These are phyloP conservation scores for Grosmannia penicillata DNA, from an alignment of 2,329 filamentous ascomycete species.

Conservation along the genomic window DNA sequence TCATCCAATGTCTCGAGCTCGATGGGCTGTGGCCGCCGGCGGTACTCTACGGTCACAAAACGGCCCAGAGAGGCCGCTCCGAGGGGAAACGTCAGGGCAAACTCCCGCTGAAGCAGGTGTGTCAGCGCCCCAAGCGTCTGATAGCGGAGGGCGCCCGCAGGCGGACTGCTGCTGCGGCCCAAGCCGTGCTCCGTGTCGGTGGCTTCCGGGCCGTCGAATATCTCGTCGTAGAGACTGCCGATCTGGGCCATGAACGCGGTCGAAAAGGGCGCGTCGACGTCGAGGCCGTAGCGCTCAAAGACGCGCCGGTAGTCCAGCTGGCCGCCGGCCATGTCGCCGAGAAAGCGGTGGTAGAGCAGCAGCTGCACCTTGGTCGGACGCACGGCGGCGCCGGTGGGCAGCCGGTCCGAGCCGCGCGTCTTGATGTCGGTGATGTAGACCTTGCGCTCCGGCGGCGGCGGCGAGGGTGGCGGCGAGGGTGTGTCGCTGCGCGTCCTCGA, in stretches of 20 bases:
- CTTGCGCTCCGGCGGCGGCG: constrained; percentile 12
- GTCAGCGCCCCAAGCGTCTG: constrained; percentile 31
- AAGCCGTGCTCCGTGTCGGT: constrained; percentile 11
- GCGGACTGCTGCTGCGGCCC: background rate
- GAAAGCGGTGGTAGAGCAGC: constrained; percentile 74
- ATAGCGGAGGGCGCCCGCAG: constrained; percentile 25
- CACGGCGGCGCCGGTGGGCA: constrained; percentile 51
- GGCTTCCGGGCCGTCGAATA: constrained; percentile 33
- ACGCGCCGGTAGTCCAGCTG: constrained; percentile 55
- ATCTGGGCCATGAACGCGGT: constrained; percentile 68
- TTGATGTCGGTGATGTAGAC: constrained; percentile 83
- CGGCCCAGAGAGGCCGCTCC: constrained; percentile 32
- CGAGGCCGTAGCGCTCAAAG: constrained; percentile 56
- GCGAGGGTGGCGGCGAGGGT: background rate
- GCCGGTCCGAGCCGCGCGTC: constrained; percentile 50
- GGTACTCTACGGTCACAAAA: constrained; percentile 39
- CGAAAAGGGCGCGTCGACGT: constrained; percentile 53
- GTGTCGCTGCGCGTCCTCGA: background rate
- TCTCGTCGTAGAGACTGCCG: constrained; percentile 49
- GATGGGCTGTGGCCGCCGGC: constrained; percentile 16
- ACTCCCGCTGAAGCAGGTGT: constrained; percentile 28
- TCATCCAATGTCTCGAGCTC: background rate
- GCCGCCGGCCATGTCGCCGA: constrained; percentile 61
- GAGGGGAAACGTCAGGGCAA: constrained; percentile 36
- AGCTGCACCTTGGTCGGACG: constrained; percentile 74